Conservation (phyloP, 2,329 filamentous ascomycete species). For the Dryadomyces quercivorus region DNA sequence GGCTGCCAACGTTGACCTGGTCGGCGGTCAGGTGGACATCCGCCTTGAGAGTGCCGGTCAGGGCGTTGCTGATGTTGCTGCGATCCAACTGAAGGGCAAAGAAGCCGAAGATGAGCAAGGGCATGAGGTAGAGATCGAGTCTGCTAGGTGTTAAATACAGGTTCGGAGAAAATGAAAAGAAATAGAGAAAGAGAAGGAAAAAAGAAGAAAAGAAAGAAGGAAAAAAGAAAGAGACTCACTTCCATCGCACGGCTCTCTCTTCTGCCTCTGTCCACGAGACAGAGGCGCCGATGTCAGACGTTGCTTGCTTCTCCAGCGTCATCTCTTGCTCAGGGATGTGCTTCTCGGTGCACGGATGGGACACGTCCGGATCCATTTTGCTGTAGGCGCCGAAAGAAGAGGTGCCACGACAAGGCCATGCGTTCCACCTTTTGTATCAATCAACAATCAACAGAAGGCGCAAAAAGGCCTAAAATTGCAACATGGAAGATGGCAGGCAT, state of each 20-base stretch:
- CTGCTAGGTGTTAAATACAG: not conserved
- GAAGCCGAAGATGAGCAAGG: not conserved
- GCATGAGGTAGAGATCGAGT: not conserved
- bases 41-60: slow-evolving; percentile 39
- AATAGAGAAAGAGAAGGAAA: not conserved
- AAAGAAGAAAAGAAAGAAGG: too few species aligned
- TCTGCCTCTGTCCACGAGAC: not conserved
- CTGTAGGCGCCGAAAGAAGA: too few species aligned
- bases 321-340: not conserved
- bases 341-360: not conserved
- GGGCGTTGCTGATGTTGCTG: slow-evolving; percentile 39
- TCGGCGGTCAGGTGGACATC: slow-evolving; percentile 38
- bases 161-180: too few species aligned
- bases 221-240: not conserved
- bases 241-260: not conserved
- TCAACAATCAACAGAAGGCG: too few species aligned
- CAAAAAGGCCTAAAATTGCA: too few species aligned
- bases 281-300: not conserved
- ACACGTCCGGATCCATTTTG: not conserved
- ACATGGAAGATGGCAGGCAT: too few species aligned
- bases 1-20: slow-evolving; percentile 43
- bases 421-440: too few species aligned
- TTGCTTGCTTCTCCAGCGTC: not conserved
- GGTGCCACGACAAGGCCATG: not conserved
- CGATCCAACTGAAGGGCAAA: slow-evolving; percentile 13